phyloP scores from a whole-genome alignment of 1,139 yeast species.

The Saccharomyces hybrid region DNA sequence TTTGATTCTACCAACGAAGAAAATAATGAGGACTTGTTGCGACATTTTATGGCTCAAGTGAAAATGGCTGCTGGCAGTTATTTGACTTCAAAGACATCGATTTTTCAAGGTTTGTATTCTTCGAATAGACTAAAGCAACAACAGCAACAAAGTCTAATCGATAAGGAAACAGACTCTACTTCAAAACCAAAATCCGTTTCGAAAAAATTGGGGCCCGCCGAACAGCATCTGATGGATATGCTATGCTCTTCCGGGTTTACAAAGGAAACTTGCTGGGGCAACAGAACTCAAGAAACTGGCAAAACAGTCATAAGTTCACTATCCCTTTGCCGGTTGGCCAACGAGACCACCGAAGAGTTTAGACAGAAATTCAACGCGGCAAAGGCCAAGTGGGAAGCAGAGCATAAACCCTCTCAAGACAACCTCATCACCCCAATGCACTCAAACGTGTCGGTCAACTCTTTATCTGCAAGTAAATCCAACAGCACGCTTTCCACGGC shows the following conservation, averaged over 20 bases:
- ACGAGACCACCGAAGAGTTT: constrained; percentile 31
- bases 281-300: constrained; percentile 73
- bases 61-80: constrained; percentile 64
- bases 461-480: neutral
- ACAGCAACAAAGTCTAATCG: constrained; percentile 11
- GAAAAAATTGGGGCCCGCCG: constrained; percentile 76
- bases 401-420: constrained; percentile 9
- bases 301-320: constrained; percentile 81
- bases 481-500: neutral
- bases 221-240: constrained; percentile 91
- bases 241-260: constrained; percentile 82
- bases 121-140: constrained; percentile 30
- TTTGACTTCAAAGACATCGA: constrained; percentile 48
- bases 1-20: constrained; percentile 32
- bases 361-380: constrained; percentile 23
- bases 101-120: constrained; percentile 63
- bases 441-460: neutral
- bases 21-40: constrained; percentile 27
- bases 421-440: neutral
- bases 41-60: constrained; percentile 46
- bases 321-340: constrained; percentile 63
- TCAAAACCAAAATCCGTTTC: constrained; percentile 8
- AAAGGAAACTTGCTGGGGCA: constrained; percentile 73
- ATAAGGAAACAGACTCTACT: neutral
- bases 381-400: constrained; percentile 23